Base-by-base conservation (phyloP, 495 filamentous ascomycete species). In the Xeromyces bisporus region DNA sequence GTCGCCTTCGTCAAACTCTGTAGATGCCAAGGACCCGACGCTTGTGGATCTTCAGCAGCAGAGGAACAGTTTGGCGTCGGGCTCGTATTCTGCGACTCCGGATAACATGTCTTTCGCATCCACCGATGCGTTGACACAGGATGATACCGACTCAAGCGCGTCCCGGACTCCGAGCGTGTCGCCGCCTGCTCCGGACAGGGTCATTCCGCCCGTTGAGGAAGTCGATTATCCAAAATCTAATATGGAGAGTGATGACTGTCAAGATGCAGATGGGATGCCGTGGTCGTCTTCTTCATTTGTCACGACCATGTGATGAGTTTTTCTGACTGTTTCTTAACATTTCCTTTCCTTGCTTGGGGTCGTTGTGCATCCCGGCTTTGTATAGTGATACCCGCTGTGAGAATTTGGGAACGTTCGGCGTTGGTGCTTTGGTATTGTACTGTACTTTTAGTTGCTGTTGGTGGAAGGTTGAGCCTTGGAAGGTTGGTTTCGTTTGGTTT, bases 131-230 rank as follows among this genome's bases (percentile, higher is more conserved):
- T 21, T 31, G 29, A 31, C 29, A n/a, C 29, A 20, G 2, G 53
- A 53, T 16, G 43, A 32, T 15, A 39, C 44, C 11, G 42, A 40
- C 1, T 58, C 48, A 9, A 34, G 34, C 24, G 46, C 44, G 6
- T 60, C 56, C 1, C 49, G 40, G 9, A 51, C 55, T 6, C 55
- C 55, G 2, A 58, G 56, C 25, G 37, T 61, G 4, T 52, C 55
- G 1, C 32, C 37, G 4, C 32, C 48, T 3, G 44, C 37, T 7
- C 32, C 48, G 5, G 44, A 51, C 15, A 23, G 35, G 26, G 13
- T 15, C 16, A 23, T 35, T 3, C 31, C 39, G 7, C 32, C 36
- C 26, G 20, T 16, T 25, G 43, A 47, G 0, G 40, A 43, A 1
- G 8, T 27, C 14, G 28, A 37, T 12, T 9, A 10, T 18, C 2